Evolutionary conservation across 495 filamentous ascomycete species (phyloP).

Genomic region (Astrothelium subdiscretum): DNA sequence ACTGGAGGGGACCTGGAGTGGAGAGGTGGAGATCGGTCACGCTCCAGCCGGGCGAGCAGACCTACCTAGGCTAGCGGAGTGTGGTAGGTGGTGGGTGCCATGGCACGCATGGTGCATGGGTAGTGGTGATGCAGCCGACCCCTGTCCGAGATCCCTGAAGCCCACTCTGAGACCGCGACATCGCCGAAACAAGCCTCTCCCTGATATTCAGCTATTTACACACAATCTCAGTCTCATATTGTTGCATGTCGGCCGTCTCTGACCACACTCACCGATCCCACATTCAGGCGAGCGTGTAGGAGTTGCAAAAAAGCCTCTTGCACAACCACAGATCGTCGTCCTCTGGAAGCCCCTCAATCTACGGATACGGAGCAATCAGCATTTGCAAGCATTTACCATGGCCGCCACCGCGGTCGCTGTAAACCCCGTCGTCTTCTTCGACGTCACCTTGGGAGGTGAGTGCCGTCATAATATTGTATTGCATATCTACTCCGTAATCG

Average conservation of each 20-base stretch:
- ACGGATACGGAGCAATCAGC: no score
- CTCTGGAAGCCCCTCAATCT: no score
- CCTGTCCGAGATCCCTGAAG: background rate
- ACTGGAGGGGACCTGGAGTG: background rate
- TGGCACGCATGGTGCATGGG: no score
- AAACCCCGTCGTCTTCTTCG: conserved; percentile 79
- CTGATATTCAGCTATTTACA: background rate
- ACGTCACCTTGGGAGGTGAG: conserved; percentile 81
- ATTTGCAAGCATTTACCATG: background rate
- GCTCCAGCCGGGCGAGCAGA: background rate
- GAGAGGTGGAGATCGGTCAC: background rate
- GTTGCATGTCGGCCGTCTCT: background rate
- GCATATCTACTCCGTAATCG: background rate
- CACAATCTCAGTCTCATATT: background rate
- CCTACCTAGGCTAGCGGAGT: background rate
- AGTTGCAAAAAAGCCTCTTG: background rate
- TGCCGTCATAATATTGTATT: conserved; percentile 5
- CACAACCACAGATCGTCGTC: no score
- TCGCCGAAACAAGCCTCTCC: background rate
- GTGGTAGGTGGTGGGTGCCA: background rate
- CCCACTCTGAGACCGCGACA: background rate
- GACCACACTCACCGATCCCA: background rate
- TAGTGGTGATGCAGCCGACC: no score
- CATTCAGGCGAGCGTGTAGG: background rate
- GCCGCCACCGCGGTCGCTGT: background rate